These are phyloP conservation scores for Erythrophleum fordii DNA, from an alignment of 306 rosid species.

Conservation along the genomic window DNA sequence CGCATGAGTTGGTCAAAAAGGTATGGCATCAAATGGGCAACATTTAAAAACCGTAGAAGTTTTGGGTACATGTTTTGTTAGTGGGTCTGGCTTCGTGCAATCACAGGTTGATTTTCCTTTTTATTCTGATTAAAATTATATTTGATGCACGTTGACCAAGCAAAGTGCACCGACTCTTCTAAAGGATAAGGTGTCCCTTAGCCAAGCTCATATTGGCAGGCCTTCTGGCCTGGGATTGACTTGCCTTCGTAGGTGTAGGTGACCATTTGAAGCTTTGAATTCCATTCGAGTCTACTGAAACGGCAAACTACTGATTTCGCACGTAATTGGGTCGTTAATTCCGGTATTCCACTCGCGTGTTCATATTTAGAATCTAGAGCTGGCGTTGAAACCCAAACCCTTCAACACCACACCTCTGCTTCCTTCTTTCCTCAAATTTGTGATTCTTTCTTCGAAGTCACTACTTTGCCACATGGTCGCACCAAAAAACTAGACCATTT, in stretches of 20 bases:
- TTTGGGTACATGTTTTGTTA: not conserved
- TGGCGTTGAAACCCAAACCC: conserved; percentile 32
- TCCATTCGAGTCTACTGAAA: not conserved
- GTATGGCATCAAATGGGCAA: conserved; percentile 1
- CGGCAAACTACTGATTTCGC: conserved; percentile 6
- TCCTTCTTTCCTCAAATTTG: not conserved
- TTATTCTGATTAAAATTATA: not conserved
- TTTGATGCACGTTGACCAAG: conserved; percentile 38
- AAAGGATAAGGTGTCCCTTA: not conserved
- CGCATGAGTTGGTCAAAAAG: conserved; percentile 1
- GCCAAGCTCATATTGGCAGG: too few relatives aligned
- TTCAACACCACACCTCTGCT: not conserved
- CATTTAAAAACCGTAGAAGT: not conserved
- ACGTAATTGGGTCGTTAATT: conserved; percentile 54
- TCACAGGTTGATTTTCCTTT: not conserved
- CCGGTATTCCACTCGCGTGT: conserved; percentile 48
- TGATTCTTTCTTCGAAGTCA: not conserved
- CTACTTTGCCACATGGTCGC: conserved; percentile 14
- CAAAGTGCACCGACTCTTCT: conserved; percentile 27
- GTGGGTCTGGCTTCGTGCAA: conserved; percentile 13
- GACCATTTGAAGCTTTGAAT: not conserved
- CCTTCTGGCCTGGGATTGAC: too few relatives aligned
- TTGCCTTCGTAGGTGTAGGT: not conserved
- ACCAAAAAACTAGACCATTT: conserved; percentile 27
- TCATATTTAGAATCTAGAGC: conserved; percentile 37